Evolutionary conservation across 441 rosid species (phyloP), one percentile per base, ranked within the genome.

Genomic region (Pelargonium fulgidum): DNA sequence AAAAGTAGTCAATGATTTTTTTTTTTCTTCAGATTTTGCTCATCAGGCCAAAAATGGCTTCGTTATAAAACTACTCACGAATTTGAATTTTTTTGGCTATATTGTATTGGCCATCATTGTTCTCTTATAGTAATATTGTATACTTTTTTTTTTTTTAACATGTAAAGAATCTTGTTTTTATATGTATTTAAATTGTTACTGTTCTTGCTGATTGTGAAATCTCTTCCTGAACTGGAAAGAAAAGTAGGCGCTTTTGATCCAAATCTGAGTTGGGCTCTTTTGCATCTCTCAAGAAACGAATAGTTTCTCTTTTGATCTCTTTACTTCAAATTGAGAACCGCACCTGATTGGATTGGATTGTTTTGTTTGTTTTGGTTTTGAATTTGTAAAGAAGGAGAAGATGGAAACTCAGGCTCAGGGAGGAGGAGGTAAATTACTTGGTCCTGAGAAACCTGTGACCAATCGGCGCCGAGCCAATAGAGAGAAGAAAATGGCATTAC

Each of bases 401-500:
- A 72, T 68, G 52, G 76, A 79, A 7, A 54, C 61, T 54, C 61
- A 54, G 61, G 61, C 17, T 54, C 20, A 4, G 9, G 66, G 82
- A 84, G 66, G 82, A 84, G 82, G 80, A 79, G 65, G 79, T 24
- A 63, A 82, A 76, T 48, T 81, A 24, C 73, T 62, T 19, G 75
- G 69, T 70, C 79, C 81, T 7, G 62, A 69, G 41, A 88, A 83
- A 75, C 64, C 81, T 48, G 73, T 74, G 42, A 72, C 69, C 42
- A 75, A 75, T 64, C 76, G 76, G 36, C 76, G 69, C 65, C 75
- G 71, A 1, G 54, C 78, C 3, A 83, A 75, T 72, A 70, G 74
- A 75, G 86, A 87, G 76, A 86, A 76, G 81, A 84, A 85, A 82
- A 63, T 81, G 70, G 82, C 93, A 62, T 74, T 93, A 74, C 84